These are phyloP conservation scores for Lachnellula occidentalis DNA, from an alignment of 2,329 filamentous ascomycete species.

Conservation along the genomic window DNA sequence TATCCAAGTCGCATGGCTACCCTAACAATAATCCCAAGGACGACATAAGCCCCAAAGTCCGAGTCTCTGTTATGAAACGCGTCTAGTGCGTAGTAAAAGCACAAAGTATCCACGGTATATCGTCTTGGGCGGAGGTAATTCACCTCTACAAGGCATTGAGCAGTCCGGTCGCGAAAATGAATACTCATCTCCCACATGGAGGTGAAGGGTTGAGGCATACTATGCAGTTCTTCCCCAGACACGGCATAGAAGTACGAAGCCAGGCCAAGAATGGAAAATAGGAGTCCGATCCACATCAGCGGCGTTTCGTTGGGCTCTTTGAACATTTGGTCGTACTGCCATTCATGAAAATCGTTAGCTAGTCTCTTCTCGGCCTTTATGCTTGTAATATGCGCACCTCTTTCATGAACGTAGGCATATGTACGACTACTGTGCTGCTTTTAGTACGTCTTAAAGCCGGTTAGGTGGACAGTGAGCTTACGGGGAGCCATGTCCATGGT, in stretches of 20 bases:
- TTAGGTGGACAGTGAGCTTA: conserved; percentile 27
- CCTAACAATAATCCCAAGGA: conserved; percentile 45
- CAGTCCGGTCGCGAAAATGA: conserved; percentile 42
- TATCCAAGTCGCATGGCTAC: conserved; percentile 53
- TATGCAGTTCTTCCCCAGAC: conserved; percentile 32
- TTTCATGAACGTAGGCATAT: conserved; percentile 45
- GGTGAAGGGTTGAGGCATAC: conserved; percentile 26
- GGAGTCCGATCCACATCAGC: conserved; percentile 45
- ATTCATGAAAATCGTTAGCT: not conserved
- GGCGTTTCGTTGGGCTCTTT: conserved; percentile 24
- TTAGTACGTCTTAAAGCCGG: not conserved
- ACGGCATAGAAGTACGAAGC: conserved; percentile 31
- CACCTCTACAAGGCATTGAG: conserved; percentile 44
- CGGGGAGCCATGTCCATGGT: conserved; percentile 47
- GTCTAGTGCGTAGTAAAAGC: conserved; percentile 46
- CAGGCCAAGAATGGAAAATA: conserved; percentile 31
- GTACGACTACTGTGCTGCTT: conserved; percentile 41
- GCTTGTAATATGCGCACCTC: conserved; percentile 26
- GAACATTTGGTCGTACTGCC: conserved; percentile 21
- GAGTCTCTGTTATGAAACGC: conserved; percentile 44
- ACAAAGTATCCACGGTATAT: conserved; percentile 43
- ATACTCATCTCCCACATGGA: conserved; percentile 38
- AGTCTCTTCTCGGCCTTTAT: not conserved
- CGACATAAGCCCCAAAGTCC: conserved; percentile 48
- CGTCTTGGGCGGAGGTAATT: conserved; percentile 44